Base-by-base conservation (phyloP, 2,329 filamentous ascomycete species). In the Scedosporium apiospermum region DNA sequence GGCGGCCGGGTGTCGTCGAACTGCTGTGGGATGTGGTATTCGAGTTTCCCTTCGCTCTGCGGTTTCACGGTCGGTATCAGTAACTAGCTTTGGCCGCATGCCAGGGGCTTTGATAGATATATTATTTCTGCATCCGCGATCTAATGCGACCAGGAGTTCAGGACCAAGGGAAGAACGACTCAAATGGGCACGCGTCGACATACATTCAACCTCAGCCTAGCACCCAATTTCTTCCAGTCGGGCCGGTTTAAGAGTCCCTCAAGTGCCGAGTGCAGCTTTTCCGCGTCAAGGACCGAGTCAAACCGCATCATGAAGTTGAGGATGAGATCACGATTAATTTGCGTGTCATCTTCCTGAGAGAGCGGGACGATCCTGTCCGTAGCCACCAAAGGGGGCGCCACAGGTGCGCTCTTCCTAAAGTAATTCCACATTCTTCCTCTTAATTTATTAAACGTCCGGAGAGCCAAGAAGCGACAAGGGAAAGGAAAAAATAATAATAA, bases 251-350 rank as follows among this genome's bases (percentile, higher is more conserved):
- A 16, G 23, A 57, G 51, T 5, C 2, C 30, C 14, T 57, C n/a
- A 57, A 57, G 51, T 14, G 18, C n/a, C 3, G 14, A 16, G 14
- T 16, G 6, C 51, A 57, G 23, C 51, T 12, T 57, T 30, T 57
- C 6, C 6, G 69, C 65, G 62, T 80, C 75, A 7, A 80, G 70
- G 3, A 77, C 74, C 59, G 75, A 72, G 63, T 79, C 73, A 62
- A 78, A 79, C 1, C 69, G 68, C 53, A 78, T 68, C 4, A 71
- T 71, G 66, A 68, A 70, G 58, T 66, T 67, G 30, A 73, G 63
- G 18, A 71, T 63, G 41, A 71, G 66, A n/a, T 61, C 57, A 1
- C 65, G 63, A 12, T 66, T 63, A 4, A 62, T 58, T 23, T 63
- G 42, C 1, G 65, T 65, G 42, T 68, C 69, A 62, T 72, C 70